Conservation (phyloP, 805 yeast species). For the Spathaspora hagerdaliae region DNA sequence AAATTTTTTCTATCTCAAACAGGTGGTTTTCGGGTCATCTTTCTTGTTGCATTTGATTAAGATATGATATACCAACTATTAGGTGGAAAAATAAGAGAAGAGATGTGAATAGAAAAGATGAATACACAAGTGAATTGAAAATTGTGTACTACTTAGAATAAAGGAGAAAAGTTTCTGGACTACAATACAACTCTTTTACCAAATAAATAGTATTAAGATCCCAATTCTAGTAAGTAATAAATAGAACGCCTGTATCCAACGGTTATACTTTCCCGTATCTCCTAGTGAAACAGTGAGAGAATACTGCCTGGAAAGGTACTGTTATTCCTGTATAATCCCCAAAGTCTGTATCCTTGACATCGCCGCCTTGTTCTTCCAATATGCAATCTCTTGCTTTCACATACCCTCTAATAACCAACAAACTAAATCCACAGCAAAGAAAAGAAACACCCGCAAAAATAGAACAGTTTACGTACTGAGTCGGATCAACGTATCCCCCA, state of each 20-base stretch:
- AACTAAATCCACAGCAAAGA: constrained; percentile 38
- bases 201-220: no score
- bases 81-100: no score
- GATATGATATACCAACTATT: no score
- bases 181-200: no score
- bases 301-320: constrained; percentile 6
- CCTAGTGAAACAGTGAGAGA: constrained; percentile 5
- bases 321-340: constrained; percentile 7
- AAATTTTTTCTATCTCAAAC: no score
- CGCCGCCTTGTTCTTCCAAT: constrained; percentile 3
- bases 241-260: not conserved
- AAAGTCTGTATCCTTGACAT: constrained; percentile 11
- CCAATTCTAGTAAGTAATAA: no score
- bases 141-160: no score
- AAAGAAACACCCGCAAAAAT: constrained; percentile 59
- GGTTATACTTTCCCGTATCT: not conserved
- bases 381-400: constrained; percentile 44
- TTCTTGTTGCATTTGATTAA: no score
- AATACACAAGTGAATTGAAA: no score
- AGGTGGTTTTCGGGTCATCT: no score
- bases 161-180: no score
- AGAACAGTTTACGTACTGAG: constrained; percentile 50
- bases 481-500: constrained; percentile 28
- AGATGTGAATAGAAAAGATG: no score
- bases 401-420: constrained; percentile 52